phyloP scores from a whole-genome alignment of 1,284 basidiomycete species.

The Puccinia brachypodii region DNA sequence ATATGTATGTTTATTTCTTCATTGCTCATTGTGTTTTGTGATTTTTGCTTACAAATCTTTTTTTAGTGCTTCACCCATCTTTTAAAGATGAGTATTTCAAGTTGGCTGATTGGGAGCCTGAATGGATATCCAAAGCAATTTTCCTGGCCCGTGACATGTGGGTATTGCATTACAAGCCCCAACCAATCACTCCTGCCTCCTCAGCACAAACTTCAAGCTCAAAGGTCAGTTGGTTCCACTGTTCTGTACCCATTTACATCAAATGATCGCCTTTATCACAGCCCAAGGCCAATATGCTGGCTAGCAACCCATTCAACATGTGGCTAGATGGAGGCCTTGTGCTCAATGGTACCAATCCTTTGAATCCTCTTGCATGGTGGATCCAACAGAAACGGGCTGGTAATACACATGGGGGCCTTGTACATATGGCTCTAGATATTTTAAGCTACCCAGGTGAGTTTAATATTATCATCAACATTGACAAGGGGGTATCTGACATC shows the following conservation, averaged over 20 bases:
- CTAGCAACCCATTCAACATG: not conserved
- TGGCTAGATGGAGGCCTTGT: not conserved
- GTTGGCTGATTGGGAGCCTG: not conserved
- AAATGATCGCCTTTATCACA: not conserved
- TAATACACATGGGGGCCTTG: not conserved
- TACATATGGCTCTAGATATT: not conserved
- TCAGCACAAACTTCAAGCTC: not conserved
- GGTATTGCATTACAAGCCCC: not conserved
- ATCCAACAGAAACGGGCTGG: not conserved
- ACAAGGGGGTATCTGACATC: not conserved
- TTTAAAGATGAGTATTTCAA: conserved; percentile 1
- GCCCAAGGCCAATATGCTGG: not conserved
- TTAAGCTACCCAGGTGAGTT: conserved; percentile 5
- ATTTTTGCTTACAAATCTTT: not conserved
- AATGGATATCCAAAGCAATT: not conserved
- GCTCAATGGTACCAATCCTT: not conserved
- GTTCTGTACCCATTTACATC: no score
- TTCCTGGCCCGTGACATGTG: not conserved
- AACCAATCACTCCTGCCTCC: not conserved
- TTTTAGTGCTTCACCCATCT: not conserved
- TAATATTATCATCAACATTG: not conserved
- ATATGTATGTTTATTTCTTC: not conserved
- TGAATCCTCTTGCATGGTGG: not conserved
- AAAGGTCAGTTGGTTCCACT: not conserved
- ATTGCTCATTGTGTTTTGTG: not conserved